Percentiles rank a stretch among this genome's conserved stretches.
Evolutionary conservation across 345 rosid genomes (phyloP).

Genomic region (Lepidium aucheri): DNA sequence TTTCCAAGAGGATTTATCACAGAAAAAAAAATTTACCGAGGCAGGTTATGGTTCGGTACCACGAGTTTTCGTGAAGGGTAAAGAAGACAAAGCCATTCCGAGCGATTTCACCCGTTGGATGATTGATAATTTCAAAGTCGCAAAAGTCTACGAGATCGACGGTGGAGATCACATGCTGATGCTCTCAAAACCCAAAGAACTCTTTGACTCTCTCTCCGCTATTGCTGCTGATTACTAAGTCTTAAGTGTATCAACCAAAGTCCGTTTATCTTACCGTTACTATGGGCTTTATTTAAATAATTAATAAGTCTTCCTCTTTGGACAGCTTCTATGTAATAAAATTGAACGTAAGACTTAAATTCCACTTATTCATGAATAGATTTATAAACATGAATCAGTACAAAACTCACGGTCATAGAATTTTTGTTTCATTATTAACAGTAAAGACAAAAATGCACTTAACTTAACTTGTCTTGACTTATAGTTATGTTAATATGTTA

Average conservation of each 20-base stretch:
- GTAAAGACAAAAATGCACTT: background rate
- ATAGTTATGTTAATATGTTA: background rate
- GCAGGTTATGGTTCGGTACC: slow-evolving; percentile 25
- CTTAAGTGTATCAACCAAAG: too few relatives aligned
- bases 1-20: slow-evolving; percentile 23
- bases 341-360: too few relatives aligned
- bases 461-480: too few relatives aligned
- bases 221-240: background rate
- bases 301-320: too few relatives aligned
- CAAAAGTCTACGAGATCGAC: slow-evolving; percentile 24
- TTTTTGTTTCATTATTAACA: background rate
- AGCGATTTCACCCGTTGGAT: slow-evolving; percentile 28
- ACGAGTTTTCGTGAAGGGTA: slow-evolving; percentile 26
- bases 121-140: slow-evolving; percentile 25
- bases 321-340: too few relatives aligned
- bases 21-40: slow-evolving; percentile 11
- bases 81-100: slow-evolving; percentile 26
- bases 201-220: slow-evolving; percentile 15
- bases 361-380: too few relatives aligned
- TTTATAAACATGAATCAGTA: too few relatives aligned
- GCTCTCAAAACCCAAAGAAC: slow-evolving; percentile 24
- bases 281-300: too few relatives aligned
- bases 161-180: slow-evolving; percentile 32
- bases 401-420: background rate
- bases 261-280: too few relatives aligned